These are phyloP conservation scores for Mycena vulgaris DNA, from an alignment of 768 basidiomycete genomes.

Conservation along the genomic window DNA sequence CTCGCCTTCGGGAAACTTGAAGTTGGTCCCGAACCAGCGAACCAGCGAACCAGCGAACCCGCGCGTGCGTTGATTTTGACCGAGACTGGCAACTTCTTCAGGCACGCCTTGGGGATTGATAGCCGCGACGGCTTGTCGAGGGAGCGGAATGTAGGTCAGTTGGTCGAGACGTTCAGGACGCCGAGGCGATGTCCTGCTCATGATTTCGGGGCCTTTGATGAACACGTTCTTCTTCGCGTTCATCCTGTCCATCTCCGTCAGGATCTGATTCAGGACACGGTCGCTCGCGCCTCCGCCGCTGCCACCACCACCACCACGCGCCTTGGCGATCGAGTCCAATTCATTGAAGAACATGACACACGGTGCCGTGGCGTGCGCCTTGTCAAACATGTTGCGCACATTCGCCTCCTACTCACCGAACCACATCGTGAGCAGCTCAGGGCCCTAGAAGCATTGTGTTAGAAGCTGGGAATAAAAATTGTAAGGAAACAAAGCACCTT, in stretches of 20 bases:
- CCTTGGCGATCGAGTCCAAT: constrained; percentile 98
- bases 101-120: constrained; percentile 90
- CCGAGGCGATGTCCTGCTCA: constrained; percentile 95
- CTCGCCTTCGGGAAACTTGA: constrained; percentile 21
- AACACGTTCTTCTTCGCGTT: constrained; percentile 99
- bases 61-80: constrained; percentile 89
- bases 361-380: constrained; percentile 99
- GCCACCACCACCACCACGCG: constrained; percentile 87
- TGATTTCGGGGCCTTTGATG: constrained; percentile 96
- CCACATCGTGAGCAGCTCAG: background rate
- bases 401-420: constrained; percentile 80
- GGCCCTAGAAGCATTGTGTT: too few species aligned
- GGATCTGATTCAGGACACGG: constrained; percentile 96
- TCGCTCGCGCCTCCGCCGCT: constrained; percentile 98
- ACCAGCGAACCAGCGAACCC: constrained; percentile 98
- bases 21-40: background rate
- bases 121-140: constrained; percentile 93
- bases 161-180: constrained; percentile 99
- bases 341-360: constrained; percentile 99
- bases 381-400: constrained; percentile 99
- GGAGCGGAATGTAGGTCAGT: constrained; percentile 98
- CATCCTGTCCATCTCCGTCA: constrained; percentile 99
- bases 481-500: too few species aligned
- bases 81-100: constrained; percentile 95
- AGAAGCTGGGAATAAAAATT: too few species aligned